A percentile compares a stretch with the other conserved stretches of the same genome.
These are phyloP conservation scores for Colletotrichum viniferum DNA, from an alignment of 2,329 filamentous ascomycete genomes.

Conservation along the genomic window DNA sequence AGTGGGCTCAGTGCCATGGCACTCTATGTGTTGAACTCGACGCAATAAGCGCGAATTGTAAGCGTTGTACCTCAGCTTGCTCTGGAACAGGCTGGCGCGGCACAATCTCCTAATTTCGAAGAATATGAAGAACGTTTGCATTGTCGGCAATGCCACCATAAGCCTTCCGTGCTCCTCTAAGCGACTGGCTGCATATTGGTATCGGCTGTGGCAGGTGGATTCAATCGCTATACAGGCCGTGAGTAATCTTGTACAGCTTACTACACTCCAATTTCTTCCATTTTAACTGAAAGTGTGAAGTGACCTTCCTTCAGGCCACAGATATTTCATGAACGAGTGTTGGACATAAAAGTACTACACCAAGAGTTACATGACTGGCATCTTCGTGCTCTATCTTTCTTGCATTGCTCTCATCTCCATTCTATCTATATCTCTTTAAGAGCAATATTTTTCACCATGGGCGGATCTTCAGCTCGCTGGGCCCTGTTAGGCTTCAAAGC, in stretches of 20 bases:
- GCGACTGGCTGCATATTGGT: neutral
- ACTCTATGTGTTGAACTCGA: neutral
- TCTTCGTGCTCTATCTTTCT: too few relatives aligned
- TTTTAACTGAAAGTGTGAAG: neutral
- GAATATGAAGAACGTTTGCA: neutral
- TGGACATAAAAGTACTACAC: neutral
- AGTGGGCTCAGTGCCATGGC: neutral
- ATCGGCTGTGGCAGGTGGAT: neutral
- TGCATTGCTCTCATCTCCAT: neutral
- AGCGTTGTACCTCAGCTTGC: neutral
- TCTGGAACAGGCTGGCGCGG: neutral
- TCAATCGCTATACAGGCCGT: neutral
- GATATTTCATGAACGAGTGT: neutral
- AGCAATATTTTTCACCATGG: neutral
- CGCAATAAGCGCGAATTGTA: neutral
- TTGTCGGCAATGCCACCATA: neutral
- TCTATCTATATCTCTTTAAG: neutral
- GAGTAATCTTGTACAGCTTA: neutral
- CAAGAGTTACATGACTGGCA: neutral
- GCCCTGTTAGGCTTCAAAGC: neutral
- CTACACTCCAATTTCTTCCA: neutral
- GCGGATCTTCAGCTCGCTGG: neutral
- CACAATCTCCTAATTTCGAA: neutral
- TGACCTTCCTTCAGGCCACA: neutral
- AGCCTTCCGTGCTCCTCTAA: neutral